Percentiles rank a stretch among this genome's conserved stretches.
Conservation (phyloP, 768 basidiomycete species). For the Lactarius akahatsu region DNA sequence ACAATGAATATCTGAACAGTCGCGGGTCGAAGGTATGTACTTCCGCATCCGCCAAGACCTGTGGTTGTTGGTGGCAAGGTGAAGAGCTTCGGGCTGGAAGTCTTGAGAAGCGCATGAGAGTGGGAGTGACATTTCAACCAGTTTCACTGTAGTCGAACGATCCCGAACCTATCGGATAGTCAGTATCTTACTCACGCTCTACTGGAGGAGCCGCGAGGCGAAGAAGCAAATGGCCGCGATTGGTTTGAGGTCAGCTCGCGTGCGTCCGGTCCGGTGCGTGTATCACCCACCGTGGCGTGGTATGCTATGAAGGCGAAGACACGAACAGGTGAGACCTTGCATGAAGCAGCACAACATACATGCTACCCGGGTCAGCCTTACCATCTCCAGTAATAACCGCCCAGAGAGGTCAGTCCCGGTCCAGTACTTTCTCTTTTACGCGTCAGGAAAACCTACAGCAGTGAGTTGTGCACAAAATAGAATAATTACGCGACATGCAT, state of each 20-base stretch:
- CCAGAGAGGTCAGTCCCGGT: not conserved
- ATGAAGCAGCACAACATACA: not conserved
- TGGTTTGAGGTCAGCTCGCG: too few species aligned
- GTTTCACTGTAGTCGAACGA: not conserved
- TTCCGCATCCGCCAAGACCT: not conserved
- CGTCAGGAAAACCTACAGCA: too few species aligned
- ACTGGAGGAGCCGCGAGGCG: too few species aligned
- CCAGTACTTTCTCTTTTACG: not conserved
- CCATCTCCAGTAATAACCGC: not conserved
- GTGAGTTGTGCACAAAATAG: too few species aligned
- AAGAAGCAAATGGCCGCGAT: too few species aligned
- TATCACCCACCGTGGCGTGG: not conserved
- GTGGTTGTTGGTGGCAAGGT: not conserved
- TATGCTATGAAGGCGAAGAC: not conserved
- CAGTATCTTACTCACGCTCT: not conserved
- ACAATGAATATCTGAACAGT: not conserved
- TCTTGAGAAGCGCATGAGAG: not conserved
- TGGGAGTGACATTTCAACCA: not conserved
- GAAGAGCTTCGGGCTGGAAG: not conserved
- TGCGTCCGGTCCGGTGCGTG: too few species aligned
- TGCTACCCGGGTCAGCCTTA: not conserved
- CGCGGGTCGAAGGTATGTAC: not conserved
- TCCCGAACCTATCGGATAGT: not conserved
- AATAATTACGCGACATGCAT: conserved; percentile 64
- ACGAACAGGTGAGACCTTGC: not conserved